A percentile compares a stretch with the other conserved stretches of the same genome.
phyloP scores from a whole-genome alignment of 2,329 filamentous ascomycete genomes.

The Magnaporthiopsis incrustans region DNA sequence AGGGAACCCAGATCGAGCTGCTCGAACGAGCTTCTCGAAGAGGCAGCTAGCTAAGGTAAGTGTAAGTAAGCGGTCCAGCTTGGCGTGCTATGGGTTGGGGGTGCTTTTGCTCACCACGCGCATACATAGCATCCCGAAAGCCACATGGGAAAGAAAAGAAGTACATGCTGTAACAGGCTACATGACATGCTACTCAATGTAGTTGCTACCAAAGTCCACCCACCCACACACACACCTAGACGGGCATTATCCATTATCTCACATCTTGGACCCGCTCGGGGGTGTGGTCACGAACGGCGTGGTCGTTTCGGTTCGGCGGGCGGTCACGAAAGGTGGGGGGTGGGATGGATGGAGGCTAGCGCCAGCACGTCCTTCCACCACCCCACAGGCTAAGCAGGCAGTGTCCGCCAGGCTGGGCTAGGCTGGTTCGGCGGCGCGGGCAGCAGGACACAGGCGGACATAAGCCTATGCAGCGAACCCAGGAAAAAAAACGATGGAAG shows the following conservation, averaged over 20 bases:
- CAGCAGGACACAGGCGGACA: constrained; percentile 6
- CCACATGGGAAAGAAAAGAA: too few relatives aligned
- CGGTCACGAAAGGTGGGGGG: not conserved
- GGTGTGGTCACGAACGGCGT: not conserved
- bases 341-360: too few relatives aligned
- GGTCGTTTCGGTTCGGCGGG: not conserved
- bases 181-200: too few relatives aligned
- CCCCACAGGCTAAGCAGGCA: not conserved
- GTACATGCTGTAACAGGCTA: too few relatives aligned
- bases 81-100: not conserved
- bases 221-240: not conserved
- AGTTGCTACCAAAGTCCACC: too few relatives aligned
- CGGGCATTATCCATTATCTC: not conserved
- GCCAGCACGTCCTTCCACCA: too few relatives aligned
- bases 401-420: constrained; percentile 2
- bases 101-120: not conserved
- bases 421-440: not conserved
- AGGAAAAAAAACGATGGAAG: not conserved
- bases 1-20: not conserved
- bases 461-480: too few relatives aligned
- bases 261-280: not conserved
- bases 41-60: not conserved
- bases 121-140: too few relatives aligned
- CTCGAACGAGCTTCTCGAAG: constrained; percentile 1
- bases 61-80: not conserved